Conservation (phyloP, 83 land plant genomes). For the Picea engelmannii region DNA sequence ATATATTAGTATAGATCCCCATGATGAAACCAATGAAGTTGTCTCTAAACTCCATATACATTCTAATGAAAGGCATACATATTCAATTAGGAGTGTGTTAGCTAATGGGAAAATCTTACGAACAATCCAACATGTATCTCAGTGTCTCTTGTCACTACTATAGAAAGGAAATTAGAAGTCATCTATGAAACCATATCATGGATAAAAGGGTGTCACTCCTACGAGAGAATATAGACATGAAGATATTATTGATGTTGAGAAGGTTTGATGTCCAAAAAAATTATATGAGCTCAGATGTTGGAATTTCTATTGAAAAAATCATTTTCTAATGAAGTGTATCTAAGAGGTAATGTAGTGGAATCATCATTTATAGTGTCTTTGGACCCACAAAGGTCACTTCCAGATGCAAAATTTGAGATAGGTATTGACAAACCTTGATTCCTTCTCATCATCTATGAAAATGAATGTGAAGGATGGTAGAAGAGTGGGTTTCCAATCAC, state of each 20-base stretch:
- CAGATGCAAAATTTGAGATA: background rate
- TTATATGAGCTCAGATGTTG: conserved; percentile 34
- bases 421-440: background rate
- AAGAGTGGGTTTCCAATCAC: background rate
- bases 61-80: conserved; percentile 9
- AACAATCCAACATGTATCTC: conserved; percentile 64
- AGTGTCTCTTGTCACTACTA: conserved; percentile 70
- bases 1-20: no score
- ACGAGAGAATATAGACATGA: conserved; percentile 9
- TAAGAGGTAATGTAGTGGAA: conserved; percentile 4
- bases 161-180: conserved; percentile 38
- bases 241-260: conserved; percentile 19
- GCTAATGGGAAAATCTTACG: conserved; percentile 12
- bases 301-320: conserved; percentile 41
- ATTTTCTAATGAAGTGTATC: background rate
- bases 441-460: background rate
- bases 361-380: background rate
- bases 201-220: background rate
- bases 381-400: background rate
- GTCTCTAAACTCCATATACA: conserved; percentile 11
- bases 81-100: conserved; percentile 4
- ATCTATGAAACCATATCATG: background rate
- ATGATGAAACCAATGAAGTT: conserved; percentile 35
- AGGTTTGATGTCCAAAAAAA: conserved; percentile 17
- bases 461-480: background rate